Conservation (phyloP, 441 rosid genomes). For the Capsella rubella region DNA sequence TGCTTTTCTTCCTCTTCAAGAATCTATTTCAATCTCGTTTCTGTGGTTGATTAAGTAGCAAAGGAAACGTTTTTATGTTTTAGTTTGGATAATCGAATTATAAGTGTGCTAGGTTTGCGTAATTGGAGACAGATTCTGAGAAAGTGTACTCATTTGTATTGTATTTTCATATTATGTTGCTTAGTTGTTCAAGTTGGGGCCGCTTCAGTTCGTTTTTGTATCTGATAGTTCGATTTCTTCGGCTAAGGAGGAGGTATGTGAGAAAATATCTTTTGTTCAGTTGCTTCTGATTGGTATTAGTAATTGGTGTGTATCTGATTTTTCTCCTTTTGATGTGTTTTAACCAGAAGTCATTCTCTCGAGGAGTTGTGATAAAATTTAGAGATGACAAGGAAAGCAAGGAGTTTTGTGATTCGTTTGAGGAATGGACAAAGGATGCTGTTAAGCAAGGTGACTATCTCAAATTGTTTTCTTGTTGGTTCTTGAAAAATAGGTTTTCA, state of each 20-base stretch:
- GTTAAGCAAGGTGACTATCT: constrained; percentile 61
- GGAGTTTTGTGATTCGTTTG: constrained; percentile 72
- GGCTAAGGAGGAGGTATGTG: constrained; percentile 63
- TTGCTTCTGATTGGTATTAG: background rate
- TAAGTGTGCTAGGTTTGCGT: too few relatives aligned
- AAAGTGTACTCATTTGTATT: background rate
- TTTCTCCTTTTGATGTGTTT: constrained; percentile 10
- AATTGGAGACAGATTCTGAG: background rate
- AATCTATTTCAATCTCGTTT: too few relatives aligned
- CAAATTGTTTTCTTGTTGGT: constrained; percentile 26
- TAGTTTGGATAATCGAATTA: too few relatives aligned
- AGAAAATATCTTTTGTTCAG: background rate
- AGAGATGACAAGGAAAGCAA: constrained; percentile 77
- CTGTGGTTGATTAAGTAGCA: too few relatives aligned
- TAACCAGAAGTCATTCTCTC: constrained; percentile 70
- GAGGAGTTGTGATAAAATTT: constrained; percentile 68
- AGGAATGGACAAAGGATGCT: constrained; percentile 68
- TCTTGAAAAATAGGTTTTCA: background rate
- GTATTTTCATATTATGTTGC: constrained; percentile 13
- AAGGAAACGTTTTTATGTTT: too few relatives aligned
- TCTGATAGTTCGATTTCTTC: constrained; percentile 47
- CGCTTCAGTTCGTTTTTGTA: constrained; percentile 68
- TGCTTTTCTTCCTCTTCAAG: background rate
- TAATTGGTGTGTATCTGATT: constrained; percentile 18
- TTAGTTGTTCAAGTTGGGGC: constrained; percentile 82